These are phyloP conservation scores for Mycena rebaudengoi DNA, from an alignment of 768 basidiomycete species.

Conservation along the genomic window DNA sequence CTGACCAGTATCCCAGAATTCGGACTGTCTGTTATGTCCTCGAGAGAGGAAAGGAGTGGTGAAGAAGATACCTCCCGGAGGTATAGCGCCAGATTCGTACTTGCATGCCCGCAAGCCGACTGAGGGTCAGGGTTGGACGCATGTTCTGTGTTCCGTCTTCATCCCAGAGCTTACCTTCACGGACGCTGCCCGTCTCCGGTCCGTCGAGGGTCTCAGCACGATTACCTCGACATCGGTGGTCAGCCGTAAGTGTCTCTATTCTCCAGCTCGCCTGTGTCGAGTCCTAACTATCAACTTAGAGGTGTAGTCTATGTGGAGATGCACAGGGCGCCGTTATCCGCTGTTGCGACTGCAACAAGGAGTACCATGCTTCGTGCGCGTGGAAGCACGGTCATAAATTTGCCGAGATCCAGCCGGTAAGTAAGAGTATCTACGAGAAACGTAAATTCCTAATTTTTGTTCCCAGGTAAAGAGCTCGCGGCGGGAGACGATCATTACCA, in stretches of 20 bases:
- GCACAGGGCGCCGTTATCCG: conserved; percentile 81
- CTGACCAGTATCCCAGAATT: conserved; percentile 56
- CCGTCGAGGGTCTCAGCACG: conserved; percentile 87
- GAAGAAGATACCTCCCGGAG: conserved; percentile 46
- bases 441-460: not conserved
- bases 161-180: conserved; percentile 84
- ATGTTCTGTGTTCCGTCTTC: conserved; percentile 90
- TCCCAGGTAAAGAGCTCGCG: conserved; percentile 79
- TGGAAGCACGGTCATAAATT: conserved; percentile 87
- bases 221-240: conserved; percentile 79
- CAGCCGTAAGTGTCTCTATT: conserved; percentile 58
- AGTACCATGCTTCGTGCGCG: conserved; percentile 91
- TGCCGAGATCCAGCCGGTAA: conserved; percentile 88
- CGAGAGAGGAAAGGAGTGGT: conserved; percentile 59
- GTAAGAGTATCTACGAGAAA: conserved; percentile 34
- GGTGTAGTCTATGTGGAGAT: conserved; percentile 78
- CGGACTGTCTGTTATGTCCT: conserved; percentile 89
- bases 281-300: conserved; percentile 50
- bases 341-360: conserved; percentile 82
- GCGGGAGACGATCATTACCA: conserved; percentile 68
- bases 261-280: not conserved
- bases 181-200: conserved; percentile 72
- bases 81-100: conserved; percentile 66
- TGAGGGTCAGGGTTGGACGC: conserved; percentile 93
- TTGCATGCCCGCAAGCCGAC: conserved; percentile 88